These are phyloP conservation scores for Sutorius australiensis DNA, from an alignment of 768 basidiomycete genomes.

Conservation along the genomic window DNA sequence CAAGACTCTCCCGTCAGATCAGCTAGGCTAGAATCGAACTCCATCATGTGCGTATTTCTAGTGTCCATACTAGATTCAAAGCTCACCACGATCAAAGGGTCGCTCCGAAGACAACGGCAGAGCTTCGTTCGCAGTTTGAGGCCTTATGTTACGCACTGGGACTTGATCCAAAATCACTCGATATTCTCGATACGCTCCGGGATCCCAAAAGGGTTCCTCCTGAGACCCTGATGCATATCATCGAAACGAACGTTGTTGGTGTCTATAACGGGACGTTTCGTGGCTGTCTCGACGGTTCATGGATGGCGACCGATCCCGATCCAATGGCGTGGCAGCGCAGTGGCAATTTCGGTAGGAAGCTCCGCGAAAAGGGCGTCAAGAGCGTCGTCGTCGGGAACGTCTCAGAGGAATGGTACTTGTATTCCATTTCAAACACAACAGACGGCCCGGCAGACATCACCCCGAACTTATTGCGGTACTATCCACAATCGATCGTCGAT, in stretches of 20 bases:
- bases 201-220: conserved; percentile 47
- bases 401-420: conserved; percentile 74
- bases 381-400: conserved; percentile 62
- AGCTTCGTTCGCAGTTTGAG: conserved; percentile 59
- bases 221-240: conserved; percentile 48
- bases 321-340: conserved; percentile 69
- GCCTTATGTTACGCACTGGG: conserved; percentile 54
- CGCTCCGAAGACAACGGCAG: conserved; percentile 54
- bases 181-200: conserved; percentile 46
- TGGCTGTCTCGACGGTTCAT: conserved; percentile 55
- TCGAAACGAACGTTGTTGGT: conserved; percentile 56
- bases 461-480: conserved; percentile 60
- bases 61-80: neutral
- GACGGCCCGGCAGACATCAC: conserved; percentile 45
- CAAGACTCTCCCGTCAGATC: conserved; percentile 60
- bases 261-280: conserved; percentile 59
- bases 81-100: conserved; percentile 28
- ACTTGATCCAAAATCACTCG: conserved; percentile 49
- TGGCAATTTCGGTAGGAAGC: conserved; percentile 51
- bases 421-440: conserved; percentile 65
- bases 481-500: conserved; percentile 45
- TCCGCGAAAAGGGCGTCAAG: conserved; percentile 56
- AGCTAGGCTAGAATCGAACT: conserved; percentile 69
- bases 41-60: conserved; percentile 50
- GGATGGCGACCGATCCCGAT: conserved; percentile 50